Base-by-base conservation (phyloP, 2,329 filamentous ascomycete species). In the Trichoderma sp. region DNA sequence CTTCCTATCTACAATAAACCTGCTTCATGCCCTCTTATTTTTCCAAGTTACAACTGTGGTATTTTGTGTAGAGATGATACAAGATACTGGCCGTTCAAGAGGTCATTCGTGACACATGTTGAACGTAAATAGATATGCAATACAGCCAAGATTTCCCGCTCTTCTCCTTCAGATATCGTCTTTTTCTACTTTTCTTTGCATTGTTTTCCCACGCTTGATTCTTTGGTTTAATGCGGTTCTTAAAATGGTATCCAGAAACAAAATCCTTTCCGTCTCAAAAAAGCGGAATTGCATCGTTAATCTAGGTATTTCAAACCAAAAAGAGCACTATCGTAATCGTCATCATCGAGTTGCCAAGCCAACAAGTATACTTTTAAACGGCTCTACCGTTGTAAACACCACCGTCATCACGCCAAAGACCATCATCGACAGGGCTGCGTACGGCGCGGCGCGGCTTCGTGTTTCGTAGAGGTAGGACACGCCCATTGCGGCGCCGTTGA, bases 401-500 rank as follows among this genome's bases (percentile, higher is more conserved):
- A 89, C 86, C 0, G 85, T 87, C 78, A 84, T 83, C 49, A 86
- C 80, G 0, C 87, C 86, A 72, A 88, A 86, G 5, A 86, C 78
- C 7, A 86, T 87, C 87, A 88, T 88, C 1, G 86, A 82, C 19
- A 89, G 76, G 1, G 84, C 85, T 2, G 86, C 84, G 72, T 88
- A 88, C 0, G 86, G 85, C 2, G 85, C 85, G 4, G 86, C 84
- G 0, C 80, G 81, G 71, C 83, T 87, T 65, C 79, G 80, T 8
- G 81, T 81, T 75, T 88, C 85, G 68, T 88, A 87, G 16, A 88
- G 79, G 70, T 87, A 85, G 0, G 86, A 82, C 0, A 87, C 86
- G 2, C 87, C 87, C 85, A 89, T 87, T 4, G 87, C 87, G 0
- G 86, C 86, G 1, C 85, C 85, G 71, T 88, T 89, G 78, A 88